Conservation (phyloP, 2,329 filamentous ascomycete species). For the Ophiostoma perfectum region DNA sequence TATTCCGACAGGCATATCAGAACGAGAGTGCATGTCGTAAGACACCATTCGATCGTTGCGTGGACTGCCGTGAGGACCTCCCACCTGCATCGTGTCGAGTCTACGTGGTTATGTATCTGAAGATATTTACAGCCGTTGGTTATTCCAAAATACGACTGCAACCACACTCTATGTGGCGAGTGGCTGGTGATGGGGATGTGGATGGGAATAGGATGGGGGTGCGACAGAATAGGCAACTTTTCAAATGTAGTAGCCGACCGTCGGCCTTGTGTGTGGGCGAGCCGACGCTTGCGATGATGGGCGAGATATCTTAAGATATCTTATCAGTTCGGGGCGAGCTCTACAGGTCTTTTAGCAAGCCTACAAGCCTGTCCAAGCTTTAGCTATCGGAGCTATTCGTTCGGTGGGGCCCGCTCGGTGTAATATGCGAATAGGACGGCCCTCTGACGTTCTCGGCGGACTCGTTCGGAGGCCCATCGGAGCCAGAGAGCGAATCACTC, state of each 20-base stretch:
- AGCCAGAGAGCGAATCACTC: constrained; percentile 3
- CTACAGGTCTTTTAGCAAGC: neutral
- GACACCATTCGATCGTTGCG: constrained; percentile 2
- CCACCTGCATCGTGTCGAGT: neutral
- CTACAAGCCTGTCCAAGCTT: neutral
- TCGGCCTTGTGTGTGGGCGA: constrained; percentile 1
- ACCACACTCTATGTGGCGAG: constrained; percentile 4
- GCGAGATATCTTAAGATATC: neutral
- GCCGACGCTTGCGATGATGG: neutral
- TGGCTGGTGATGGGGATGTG: neutral
- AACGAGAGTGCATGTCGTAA: neutral
- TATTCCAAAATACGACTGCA: constrained; percentile 4
- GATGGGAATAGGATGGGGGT: neutral
- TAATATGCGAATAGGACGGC: neutral
- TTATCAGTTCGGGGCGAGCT: neutral
- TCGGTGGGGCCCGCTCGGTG: constrained; percentile 1
- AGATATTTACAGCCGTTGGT: too few species aligned
- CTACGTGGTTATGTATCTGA: too few species aligned
- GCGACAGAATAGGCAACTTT: constrained; percentile 7
- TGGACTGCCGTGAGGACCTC: constrained; percentile 7
- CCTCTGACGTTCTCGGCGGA: constrained; percentile 7
- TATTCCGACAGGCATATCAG: neutral
- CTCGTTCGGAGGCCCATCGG: constrained; percentile 1
- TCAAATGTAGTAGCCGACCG: neutral
- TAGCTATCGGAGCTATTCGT: neutral